Conservation (phyloP, 148 eudicot species). For the Silene conica region DNA sequence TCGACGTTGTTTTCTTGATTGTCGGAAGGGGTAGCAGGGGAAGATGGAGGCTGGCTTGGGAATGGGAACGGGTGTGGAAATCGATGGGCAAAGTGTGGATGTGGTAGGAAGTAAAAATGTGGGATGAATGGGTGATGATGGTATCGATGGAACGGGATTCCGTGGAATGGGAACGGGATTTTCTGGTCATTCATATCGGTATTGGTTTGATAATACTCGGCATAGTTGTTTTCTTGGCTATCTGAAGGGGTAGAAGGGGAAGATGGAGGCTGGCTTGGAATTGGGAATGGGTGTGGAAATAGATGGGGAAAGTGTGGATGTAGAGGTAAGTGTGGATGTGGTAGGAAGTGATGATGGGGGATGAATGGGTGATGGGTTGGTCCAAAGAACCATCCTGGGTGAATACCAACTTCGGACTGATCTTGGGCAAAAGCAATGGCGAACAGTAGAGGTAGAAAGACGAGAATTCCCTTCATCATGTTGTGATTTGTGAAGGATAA, state of each 20-base stretch:
- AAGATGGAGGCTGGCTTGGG: constrained; percentile 1
- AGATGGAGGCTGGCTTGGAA: not conserved
- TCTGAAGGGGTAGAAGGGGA: not conserved
- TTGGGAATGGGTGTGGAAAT: not conserved
- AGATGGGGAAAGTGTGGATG: not conserved
- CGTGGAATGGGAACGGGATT: not conserved
- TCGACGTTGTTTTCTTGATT: too few species aligned
- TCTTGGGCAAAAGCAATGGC: constrained; percentile 6
- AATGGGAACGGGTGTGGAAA: not conserved
- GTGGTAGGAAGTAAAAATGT: not conserved
- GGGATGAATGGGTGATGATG: too few species aligned
- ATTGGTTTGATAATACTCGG: not conserved
- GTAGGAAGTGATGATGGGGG: too few species aligned
- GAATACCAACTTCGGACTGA: not conserved
- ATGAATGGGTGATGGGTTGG: too few species aligned
- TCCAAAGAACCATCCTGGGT: too few species aligned
- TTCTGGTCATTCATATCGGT: not conserved
- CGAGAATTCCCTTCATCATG: constrained; percentile 9
- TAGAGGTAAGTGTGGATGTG: too few species aligned
- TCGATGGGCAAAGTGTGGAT: not conserved
- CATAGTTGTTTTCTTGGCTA: too few species aligned
- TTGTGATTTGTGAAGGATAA: not conserved
- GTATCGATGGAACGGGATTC: too few species aligned
- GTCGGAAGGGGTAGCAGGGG: not conserved
- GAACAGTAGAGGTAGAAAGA: not conserved